phyloP scores from a whole-genome alignment of 202 grass and related monocot species.

The Dendrocalamus latiflorus region DNA sequence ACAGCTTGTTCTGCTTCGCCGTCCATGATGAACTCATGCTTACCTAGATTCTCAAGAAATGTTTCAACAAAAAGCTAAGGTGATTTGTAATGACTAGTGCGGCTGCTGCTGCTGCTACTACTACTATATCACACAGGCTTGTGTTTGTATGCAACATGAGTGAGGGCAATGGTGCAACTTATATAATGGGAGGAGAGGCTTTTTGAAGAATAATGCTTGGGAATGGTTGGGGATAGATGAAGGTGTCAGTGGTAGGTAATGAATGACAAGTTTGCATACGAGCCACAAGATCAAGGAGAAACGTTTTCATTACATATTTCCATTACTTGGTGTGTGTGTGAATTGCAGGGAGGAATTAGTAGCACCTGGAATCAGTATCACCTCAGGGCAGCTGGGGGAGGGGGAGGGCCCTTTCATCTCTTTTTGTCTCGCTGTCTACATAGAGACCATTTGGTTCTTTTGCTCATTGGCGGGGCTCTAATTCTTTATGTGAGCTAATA shows the following conservation, averaged over 20 bases:
- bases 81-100: neutral
- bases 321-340: constrained; percentile 1
- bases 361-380: neutral
- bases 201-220: constrained; percentile 30
- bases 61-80: neutral
- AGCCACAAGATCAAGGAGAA: constrained; percentile 28
- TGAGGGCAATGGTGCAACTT: constrained; percentile 19
- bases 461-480: neutral
- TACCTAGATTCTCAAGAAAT: neutral
- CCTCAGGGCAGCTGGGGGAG: neutral
- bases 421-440: constrained; percentile 32
- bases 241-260: neutral
- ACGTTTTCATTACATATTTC: neutral
- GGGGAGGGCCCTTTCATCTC: constrained; percentile 24
- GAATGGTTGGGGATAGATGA: neutral
- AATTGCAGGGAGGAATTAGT: constrained; percentile 12
- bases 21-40: constrained; percentile 48
- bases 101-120: neutral
- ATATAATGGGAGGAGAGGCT: constrained; percentile 28
- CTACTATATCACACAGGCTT: neutral
- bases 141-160: constrained; percentile 21
- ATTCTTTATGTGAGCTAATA: neutral
- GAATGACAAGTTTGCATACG: constrained; percentile 29
- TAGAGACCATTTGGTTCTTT: constrained; percentile 9
- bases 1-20: constrained; percentile 21